These are phyloP conservation scores for Limonium bicolor DNA, from an alignment of 148 eudicot species.

Conservation along the genomic window DNA sequence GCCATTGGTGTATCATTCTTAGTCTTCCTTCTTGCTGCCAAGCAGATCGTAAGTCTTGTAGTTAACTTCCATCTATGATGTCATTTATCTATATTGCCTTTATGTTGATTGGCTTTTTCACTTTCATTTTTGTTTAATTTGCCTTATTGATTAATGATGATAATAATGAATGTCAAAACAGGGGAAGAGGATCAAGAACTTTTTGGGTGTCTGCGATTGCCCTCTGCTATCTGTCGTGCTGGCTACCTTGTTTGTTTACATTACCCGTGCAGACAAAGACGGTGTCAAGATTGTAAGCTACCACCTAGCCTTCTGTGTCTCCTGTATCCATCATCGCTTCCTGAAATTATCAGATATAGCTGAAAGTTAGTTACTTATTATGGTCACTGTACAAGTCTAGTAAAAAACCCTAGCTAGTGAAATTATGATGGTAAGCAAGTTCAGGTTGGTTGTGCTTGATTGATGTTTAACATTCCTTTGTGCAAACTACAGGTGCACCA, in stretches of 20 bases:
- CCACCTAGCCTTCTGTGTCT: no score
- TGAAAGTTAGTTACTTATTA: no score
- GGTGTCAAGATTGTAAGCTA: conserved; percentile 74
- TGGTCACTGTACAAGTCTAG: no score
- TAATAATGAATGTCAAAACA: no score
- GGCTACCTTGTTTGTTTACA: conserved; percentile 48
- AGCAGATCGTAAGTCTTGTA: conserved; percentile 50
- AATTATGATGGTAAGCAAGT: not conserved
- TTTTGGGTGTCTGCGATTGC: conserved; percentile 88
- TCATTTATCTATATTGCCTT: not conserved
- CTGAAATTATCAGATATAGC: no score
- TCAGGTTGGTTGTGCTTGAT: no score
- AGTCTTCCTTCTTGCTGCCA: conserved; percentile 52
- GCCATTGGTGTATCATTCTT: conserved; percentile 55
- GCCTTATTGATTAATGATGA: not conserved
- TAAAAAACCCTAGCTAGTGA: not conserved
- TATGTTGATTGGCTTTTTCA: not conserved
- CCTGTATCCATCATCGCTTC: no score
- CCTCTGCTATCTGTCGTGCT: conserved; percentile 62
- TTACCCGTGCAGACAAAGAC: conserved; percentile 46
- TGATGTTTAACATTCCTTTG: not conserved
- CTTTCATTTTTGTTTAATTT: not conserved
- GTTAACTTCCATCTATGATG: not conserved
- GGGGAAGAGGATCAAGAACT: conserved; percentile 71
- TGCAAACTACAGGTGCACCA: conserved; percentile 46